Evolutionary conservation across 768 basidiomycete species (phyloP), one percentile per base, ranked within the genome.

Genomic region (Leucosporidium scottii): DNA sequence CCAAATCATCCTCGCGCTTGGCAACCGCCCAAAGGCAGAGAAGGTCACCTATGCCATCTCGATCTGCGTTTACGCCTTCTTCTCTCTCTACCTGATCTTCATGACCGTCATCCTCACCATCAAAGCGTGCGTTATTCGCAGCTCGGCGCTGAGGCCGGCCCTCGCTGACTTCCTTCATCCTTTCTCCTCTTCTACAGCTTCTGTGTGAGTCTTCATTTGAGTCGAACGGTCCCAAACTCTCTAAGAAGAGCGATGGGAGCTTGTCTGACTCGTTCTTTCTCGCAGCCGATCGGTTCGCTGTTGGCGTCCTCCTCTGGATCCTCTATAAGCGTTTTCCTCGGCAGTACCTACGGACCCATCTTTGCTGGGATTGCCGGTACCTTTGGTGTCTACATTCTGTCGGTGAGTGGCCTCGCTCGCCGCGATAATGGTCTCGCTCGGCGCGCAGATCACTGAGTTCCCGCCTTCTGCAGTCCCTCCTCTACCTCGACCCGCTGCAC

Each of bases 1-100:
- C 34, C 93, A 87, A 82, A 88, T 89, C 74, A 82, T 89, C 54
- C 81, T 89, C 25, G 88, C 86, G 21, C 79, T 89, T 27, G 88
- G 88, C 34, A 90, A 89, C 70, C 82, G 92, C 65, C 93, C 92
- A 4, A 94, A 94, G 77, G 93, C 90, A 66, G 93, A 94, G 81
- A 83, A 86, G 48, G 73, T 81, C 36, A 84, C 86, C 20, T 92
- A 91, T 75, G 81, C 84, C 0, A 71, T 73, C 51, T 74, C 69
- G 27, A 66, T 75, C 70, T 61, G 89, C 84, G 87, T 94, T 1
- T 97, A 88, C 74, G 92, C 89, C 31, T 73, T 94, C 71, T 80
- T 96, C 54, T 82, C 91, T 0, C 75, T 89, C 7, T 98, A 97
- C 78, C 83, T 97, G 12, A 81, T 96, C 66, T 82, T 91, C 36